Conservation (phyloP, 768 basidiomycete species). For the Russula earlei region DNA sequence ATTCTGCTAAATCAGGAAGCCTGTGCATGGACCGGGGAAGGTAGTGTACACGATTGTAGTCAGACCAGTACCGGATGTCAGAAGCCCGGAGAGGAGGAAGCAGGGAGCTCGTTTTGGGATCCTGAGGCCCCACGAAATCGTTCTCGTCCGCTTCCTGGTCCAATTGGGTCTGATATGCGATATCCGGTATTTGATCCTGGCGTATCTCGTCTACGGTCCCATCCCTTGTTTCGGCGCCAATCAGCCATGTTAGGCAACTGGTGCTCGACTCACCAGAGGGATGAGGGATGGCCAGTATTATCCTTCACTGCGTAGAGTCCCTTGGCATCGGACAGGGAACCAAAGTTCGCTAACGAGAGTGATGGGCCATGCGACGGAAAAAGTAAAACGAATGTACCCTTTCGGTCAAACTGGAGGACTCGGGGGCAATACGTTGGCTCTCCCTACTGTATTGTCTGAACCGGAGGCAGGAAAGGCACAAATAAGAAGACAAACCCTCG, state of each 20-base stretch:
- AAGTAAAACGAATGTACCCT: slow-evolving; percentile 35
- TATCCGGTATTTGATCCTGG: slow-evolving; percentile 44
- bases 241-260: background rate
- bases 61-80: slow-evolving; percentile 55
- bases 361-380: background rate
- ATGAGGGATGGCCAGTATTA: slow-evolving; percentile 8
- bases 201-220: slow-evolving; percentile 40
- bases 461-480: slow-evolving; percentile 9
- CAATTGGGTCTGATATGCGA: slow-evolving; percentile 43
- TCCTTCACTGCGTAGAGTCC: slow-evolving; percentile 31
- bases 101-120: background rate
- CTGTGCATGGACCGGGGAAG: slow-evolving; percentile 56
- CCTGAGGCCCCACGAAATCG: background rate
- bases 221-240: slow-evolving; percentile 31
- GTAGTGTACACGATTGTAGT: slow-evolving; percentile 56
- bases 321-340: slow-evolving; percentile 39
- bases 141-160: slow-evolving; percentile 26
- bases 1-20: slow-evolving; percentile 48
- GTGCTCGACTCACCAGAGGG: slow-evolving; percentile 8
- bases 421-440: slow-evolving; percentile 49
- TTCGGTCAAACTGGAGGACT: slow-evolving; percentile 56
- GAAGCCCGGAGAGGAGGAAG: slow-evolving; percentile 16
- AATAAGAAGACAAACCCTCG: slow-evolving; percentile 33
- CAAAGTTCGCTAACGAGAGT: slow-evolving; percentile 48
- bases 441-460: slow-evolving; percentile 26